Conservation (phyloP, 352 stramenopile genomes). For the Pythium rhizo-oryzae region DNA sequence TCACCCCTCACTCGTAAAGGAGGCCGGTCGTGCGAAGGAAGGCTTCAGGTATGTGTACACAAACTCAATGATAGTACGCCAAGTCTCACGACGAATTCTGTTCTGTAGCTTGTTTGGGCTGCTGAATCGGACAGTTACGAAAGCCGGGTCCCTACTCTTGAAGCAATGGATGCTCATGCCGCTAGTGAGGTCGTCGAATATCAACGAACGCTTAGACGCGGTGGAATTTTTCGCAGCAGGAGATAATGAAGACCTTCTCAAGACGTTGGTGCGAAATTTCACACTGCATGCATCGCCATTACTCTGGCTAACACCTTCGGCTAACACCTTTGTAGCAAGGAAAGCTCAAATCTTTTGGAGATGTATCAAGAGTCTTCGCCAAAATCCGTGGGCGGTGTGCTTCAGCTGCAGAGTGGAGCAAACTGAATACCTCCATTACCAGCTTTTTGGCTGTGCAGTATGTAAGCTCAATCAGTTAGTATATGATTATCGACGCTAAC, state of each 20-base stretch:
- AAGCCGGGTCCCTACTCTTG: conserved; percentile 58
- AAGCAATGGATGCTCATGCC: conserved; percentile 82
- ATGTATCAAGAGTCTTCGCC: conserved; percentile 64
- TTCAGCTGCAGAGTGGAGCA: conserved; percentile 69
- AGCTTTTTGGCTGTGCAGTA: conserved; percentile 70
- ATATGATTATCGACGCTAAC: background rate
- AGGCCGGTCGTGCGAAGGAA: conserved; percentile 77
- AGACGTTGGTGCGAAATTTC: conserved; percentile 45
- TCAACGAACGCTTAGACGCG: conserved; percentile 56
- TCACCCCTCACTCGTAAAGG: conserved; percentile 80
- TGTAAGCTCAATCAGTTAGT: conserved; percentile 18
- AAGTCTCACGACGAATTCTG: background rate
- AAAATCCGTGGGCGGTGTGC: conserved; percentile 67
- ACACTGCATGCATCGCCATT: background rate
- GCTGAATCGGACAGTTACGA: conserved; percentile 81
- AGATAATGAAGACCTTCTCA: conserved; percentile 62
- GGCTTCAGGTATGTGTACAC: conserved; percentile 62
- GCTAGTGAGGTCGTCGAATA: conserved; percentile 46
- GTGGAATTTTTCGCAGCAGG: conserved; percentile 60
- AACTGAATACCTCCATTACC: conserved; percentile 55
- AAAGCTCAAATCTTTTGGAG: conserved; percentile 66
- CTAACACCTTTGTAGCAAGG: conserved; percentile 36
- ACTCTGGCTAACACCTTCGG: conserved; percentile 1
- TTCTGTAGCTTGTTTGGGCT: conserved; percentile 67
- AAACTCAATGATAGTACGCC: background rate